These are phyloP conservation scores for Guyanaporus albipodus DNA, from an alignment of 768 basidiomycete species.

Conservation along the genomic window DNA sequence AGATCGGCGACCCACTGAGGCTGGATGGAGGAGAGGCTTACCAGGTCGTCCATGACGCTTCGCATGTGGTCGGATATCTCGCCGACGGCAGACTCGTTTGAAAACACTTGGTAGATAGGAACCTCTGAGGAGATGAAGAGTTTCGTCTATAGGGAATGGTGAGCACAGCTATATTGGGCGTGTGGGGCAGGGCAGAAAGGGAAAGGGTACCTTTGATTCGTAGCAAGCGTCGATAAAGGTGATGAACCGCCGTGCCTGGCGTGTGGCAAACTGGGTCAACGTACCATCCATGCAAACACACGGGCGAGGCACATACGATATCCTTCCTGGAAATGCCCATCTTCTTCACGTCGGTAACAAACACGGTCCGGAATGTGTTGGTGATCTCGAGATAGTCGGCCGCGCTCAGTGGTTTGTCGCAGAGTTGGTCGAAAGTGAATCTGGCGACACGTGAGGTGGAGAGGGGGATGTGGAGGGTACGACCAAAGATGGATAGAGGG, in stretches of 20 bases:
- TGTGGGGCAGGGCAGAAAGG: neutral
- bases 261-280: neutral
- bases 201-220: conserved; percentile 66
- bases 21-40: conserved; percentile 30
- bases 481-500: conserved; percentile 83
- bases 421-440: conserved; percentile 83
- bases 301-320: conserved; percentile 43
- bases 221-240: conserved; percentile 98
- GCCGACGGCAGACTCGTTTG: conserved; percentile 52
- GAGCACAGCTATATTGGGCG: neutral
- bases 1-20: neutral
- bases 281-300: neutral
- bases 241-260: conserved; percentile 88
- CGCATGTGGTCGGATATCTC: conserved; percentile 82
- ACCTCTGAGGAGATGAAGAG: conserved; percentile 91
- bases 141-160: conserved; percentile 78
- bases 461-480: conserved; percentile 73
- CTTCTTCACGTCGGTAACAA: conserved; percentile 82
- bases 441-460: conserved; percentile 77
- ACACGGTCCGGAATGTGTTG: conserved; percentile 80
- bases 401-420: conserved; percentile 85
- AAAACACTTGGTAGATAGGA: conserved; percentile 87
- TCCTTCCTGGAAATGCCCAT: conserved; percentile 88
- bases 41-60: conserved; percentile 93
- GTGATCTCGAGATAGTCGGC: conserved; percentile 97